Evolutionary conservation across 2,329 filamentous ascomycete genomes (phyloP).

Genomic region (Calonectria pseudoreteaudii): DNA sequence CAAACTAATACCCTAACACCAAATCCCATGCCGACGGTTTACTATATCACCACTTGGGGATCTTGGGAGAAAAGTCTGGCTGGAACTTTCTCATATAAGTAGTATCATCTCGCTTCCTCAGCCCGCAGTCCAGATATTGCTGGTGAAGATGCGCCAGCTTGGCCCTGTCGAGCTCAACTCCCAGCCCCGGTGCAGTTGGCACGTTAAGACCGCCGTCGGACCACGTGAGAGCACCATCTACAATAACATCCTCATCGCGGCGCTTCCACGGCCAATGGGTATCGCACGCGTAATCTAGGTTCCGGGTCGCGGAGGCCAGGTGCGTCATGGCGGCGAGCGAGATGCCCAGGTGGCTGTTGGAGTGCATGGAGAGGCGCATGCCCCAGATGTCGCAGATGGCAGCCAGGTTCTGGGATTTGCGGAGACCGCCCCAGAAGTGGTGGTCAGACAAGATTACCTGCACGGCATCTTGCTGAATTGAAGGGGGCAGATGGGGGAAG

Average conservation of each 20-base stretch:
- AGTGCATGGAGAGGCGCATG: constrained; percentile 56
- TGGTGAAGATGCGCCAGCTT: constrained; percentile 50
- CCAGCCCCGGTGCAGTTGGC: constrained; percentile 50
- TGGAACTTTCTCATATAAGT: constrained; percentile 51
- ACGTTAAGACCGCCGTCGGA: constrained; percentile 50
- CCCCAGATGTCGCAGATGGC: constrained; percentile 54
- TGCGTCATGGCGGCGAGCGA: constrained; percentile 58
- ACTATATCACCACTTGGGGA: constrained; percentile 47
- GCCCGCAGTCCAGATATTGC: constrained; percentile 52
- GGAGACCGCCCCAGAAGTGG: constrained; percentile 58
- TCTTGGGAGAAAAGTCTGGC: constrained; percentile 48
- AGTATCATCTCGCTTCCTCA: constrained; percentile 52
- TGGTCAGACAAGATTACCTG: constrained; percentile 56
- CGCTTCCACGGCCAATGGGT: constrained; percentile 60
- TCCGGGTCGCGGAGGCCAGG: constrained; percentile 53
- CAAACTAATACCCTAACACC: not conserved
- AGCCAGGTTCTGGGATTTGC: constrained; percentile 53
- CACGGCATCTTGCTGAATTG: constrained; percentile 52
- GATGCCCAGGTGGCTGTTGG: constrained; percentile 57
- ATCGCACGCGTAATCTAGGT: constrained; percentile 57
- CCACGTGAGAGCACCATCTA: constrained; percentile 52
- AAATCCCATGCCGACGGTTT: not conserved
- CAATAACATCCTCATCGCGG: constrained; percentile 54
- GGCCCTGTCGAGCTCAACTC: constrained; percentile 52
- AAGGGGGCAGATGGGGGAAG: constrained; percentile 52